Evolutionary conservation across 768 basidiomycete genomes (phyloP), one percentile per base, ranked within the genome.

Genomic region (Pisolithus microcarpus): DNA sequence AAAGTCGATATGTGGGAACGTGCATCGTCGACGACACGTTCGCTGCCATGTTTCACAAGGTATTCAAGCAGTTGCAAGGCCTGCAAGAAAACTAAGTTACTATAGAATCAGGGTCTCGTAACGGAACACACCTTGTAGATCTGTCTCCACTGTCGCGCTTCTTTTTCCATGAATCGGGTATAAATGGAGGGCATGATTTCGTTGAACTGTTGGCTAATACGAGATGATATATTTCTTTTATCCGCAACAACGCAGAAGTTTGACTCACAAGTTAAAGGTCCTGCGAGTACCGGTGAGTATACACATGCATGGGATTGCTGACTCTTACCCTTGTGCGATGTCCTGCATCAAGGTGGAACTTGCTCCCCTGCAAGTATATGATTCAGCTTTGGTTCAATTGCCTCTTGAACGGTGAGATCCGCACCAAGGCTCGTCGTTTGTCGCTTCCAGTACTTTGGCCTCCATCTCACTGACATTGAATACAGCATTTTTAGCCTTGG

Each of bases 171-270:
- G 67, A 95, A 96, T 24, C 91, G 81, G 8, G 83, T 78, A 68
- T 96, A 98, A 58, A 97, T 96, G 62, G 82, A 84, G 4, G 96
- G 95, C 93, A 99, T 97, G 64, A 98, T 92, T 73, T 99, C 95
- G 69, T 98, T 99, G 71, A 99, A 99, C 56, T 93, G 82, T 77
- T 94, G 91, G 71, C 93, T 96, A 64, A 2, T 38, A 16, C 30
- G 43, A 18, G 48, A 49, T 57, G 31, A 61, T 57, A 36, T 46
- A 9, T 51, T 16, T 38, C 31, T 11, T 5, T 11, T 34, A 11
- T 46, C 28, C 3, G 11, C 15, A 13, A 36, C 19, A n/a, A n/a
- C 18, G 23, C 2, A 9, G 24, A 16, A 2, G 34, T 13, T 13
- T 40, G 38, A 70, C 88, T 69, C 66, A 96, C 94, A 94, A 97